phyloP scores from a whole-genome alignment of 2,329 filamentous ascomycete species.

The Colletotrichum paranaense region DNA sequence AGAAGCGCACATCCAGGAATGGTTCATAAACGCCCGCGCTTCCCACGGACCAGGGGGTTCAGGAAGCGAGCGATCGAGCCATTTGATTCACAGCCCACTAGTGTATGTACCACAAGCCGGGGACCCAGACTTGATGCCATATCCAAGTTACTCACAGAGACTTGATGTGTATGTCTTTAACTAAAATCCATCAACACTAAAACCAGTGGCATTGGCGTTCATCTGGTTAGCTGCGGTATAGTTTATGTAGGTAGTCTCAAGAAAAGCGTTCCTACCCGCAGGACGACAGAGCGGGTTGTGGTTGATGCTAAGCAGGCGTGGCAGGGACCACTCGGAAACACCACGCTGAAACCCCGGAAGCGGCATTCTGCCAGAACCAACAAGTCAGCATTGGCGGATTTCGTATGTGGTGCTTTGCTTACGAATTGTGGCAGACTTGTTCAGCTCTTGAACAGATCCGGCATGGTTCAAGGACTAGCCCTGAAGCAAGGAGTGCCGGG shows the following conservation, averaged over 20 bases:
- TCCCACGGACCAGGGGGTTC: background rate
- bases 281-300: background rate
- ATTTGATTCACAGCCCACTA: no score
- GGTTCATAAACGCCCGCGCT: conserved; percentile 1
- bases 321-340: background rate
- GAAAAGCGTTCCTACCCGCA: no score
- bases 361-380: background rate
- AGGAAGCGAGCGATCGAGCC: no score
- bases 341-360: background rate
- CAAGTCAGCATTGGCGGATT: background rate
- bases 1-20: conserved; percentile 25
- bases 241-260: background rate
- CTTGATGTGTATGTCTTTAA: no score
- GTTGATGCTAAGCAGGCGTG: background rate
- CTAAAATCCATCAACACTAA: no score
- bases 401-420: background rate
- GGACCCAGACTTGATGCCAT: no score
- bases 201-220: background rate
- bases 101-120: no score
- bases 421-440: background rate
- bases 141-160: no score
- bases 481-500: background rate
- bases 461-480: background rate
- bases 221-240: background rate
- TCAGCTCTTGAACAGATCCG: background rate